Percentiles rank a stretch among this genome's conserved stretches.
Evolutionary conservation across 1,284 basidiomycete genomes (phyloP).

Genomic region (Ganoderma resinaceum): DNA sequence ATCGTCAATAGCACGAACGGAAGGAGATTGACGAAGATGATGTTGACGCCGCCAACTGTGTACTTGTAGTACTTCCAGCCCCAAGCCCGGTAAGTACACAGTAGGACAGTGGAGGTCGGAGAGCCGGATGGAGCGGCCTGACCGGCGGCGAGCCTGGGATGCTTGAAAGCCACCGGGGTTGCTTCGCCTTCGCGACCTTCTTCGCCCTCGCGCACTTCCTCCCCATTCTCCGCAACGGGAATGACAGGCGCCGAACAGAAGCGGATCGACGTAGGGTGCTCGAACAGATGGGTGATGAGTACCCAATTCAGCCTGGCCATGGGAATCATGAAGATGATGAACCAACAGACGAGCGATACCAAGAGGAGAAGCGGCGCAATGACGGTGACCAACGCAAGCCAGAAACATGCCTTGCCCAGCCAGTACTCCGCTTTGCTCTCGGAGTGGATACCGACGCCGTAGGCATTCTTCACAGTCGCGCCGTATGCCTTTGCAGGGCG

Average conservation of each 20-base stretch:
- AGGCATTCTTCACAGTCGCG: conserved; percentile 49
- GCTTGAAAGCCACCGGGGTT: conserved; percentile 60
- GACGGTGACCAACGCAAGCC: conserved; percentile 75
- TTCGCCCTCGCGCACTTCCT: conserved; percentile 36
- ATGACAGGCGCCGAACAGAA: conserved; percentile 86
- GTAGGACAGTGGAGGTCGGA: conserved; percentile 82
- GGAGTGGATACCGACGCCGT: conserved; percentile 44
- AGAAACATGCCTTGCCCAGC: conserved; percentile 82
- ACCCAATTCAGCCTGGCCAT: conserved; percentile 99
- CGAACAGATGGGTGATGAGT: conserved; percentile 84
- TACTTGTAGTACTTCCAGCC: conserved; percentile 99
- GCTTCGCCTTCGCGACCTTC: conserved; percentile 29
- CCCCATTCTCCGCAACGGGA: conserved; percentile 45
- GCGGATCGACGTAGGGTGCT: conserved; percentile 86
- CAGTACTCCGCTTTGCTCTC: conserved; percentile 50
- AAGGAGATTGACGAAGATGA: conserved; percentile 96
- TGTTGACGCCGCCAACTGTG: conserved; percentile 98
- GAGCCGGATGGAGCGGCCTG: conserved; percentile 81
- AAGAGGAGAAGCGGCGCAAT: conserved; percentile 90
- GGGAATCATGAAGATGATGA: conserved; percentile 91
- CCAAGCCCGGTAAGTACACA: conserved; percentile 94
- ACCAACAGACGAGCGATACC: conserved; percentile 93
- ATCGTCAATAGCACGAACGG: conserved; percentile 96
- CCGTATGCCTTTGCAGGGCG: conserved; percentile 72
- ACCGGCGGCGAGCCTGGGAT: conserved; percentile 64